Evolutionary conservation across 768 basidiomycete genomes (phyloP).

Genomic region (Suillus weaverae): DNA sequence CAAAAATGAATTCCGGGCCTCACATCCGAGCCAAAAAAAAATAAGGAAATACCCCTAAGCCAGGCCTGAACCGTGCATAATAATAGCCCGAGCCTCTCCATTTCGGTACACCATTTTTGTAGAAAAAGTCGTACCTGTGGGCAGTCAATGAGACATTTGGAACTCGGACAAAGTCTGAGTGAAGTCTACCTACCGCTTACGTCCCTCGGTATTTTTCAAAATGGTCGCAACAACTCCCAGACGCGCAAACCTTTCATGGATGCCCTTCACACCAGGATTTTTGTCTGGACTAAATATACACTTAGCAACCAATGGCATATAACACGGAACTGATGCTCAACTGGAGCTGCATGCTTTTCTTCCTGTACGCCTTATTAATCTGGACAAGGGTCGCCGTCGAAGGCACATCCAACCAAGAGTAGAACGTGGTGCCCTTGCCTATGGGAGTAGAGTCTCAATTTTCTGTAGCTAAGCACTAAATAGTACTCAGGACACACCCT

Average conservation of each 20-base stretch:
- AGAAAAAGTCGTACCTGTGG: slow-evolving; percentile 88
- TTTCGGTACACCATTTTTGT: slow-evolving; percentile 94
- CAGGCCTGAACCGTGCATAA: slow-evolving; percentile 94
- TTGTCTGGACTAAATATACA: slow-evolving; percentile 78
- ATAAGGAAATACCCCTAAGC: slow-evolving; percentile 60
- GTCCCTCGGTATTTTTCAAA: slow-evolving; percentile 69
- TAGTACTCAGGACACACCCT: slow-evolving; percentile 49
- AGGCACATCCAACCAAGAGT: slow-evolving; percentile 87
- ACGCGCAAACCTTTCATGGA: slow-evolving; percentile 89
- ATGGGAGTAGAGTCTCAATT: neutral
- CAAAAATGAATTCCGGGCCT: slow-evolving; percentile 10
- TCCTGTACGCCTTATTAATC: slow-evolving; percentile 89
- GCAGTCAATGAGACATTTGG: slow-evolving; percentile 6
- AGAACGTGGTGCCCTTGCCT: slow-evolving; percentile 93
- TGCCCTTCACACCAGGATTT: slow-evolving; percentile 79
- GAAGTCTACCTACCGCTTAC: slow-evolving; percentile 61
- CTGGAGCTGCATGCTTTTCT: slow-evolving; percentile 89
- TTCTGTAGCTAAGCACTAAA: neutral
- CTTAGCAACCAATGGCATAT: slow-evolving; percentile 5
- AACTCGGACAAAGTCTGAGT: neutral
- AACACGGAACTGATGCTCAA: slow-evolving; percentile 33
- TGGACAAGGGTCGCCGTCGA: slow-evolving; percentile 71
- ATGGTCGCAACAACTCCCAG: slow-evolving; percentile 85
- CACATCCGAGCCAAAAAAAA: slow-evolving; percentile 3
- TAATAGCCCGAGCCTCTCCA: slow-evolving; percentile 98